Conservation (phyloP, 140 eudicot genomes). For the Cichorium intybus region DNA sequence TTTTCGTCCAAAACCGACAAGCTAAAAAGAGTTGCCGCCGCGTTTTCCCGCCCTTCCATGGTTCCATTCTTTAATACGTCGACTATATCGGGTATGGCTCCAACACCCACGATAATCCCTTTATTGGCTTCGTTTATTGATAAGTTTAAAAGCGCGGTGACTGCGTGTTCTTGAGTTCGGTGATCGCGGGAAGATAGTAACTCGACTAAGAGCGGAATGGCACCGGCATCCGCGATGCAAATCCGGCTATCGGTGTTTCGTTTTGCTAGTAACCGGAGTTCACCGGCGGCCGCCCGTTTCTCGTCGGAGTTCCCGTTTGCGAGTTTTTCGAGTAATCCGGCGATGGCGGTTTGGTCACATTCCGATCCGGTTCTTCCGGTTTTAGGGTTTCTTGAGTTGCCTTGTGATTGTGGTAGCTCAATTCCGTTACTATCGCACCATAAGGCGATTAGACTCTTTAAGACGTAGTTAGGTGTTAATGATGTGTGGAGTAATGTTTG, state of each 20-base stretch:
- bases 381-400: conserved; percentile 27
- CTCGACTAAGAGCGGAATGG: conserved; percentile 81
- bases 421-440: conserved; percentile 93
- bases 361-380: conserved; percentile 59
- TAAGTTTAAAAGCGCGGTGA: conserved; percentile 85
- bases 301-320: conserved; percentile 68
- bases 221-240: conserved; percentile 91
- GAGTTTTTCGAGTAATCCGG: conserved; percentile 59
- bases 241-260: conserved; percentile 86
- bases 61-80: conserved; percentile 81
- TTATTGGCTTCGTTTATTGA: conserved; percentile 87
- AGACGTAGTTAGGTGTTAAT: no score
- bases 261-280: conserved; percentile 83
- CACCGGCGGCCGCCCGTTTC: conserved; percentile 94
- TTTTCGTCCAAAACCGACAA: conserved; percentile 86
- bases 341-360: conserved; percentile 73
- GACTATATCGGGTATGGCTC: conserved; percentile 87
- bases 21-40: conserved; percentile 95
- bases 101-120: conserved; percentile 68
- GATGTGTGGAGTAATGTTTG: conserved; percentile 80
- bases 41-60: conserved; percentile 85
- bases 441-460: conserved; percentile 76
- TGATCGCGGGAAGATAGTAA: conserved; percentile 67
- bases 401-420: conserved; percentile 54
- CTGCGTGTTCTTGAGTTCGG: conserved; percentile 90